These are phyloP conservation scores for Elymus sibiricus DNA, from an alignment of 176 grass and related monocot species.

Conservation along the genomic window DNA sequence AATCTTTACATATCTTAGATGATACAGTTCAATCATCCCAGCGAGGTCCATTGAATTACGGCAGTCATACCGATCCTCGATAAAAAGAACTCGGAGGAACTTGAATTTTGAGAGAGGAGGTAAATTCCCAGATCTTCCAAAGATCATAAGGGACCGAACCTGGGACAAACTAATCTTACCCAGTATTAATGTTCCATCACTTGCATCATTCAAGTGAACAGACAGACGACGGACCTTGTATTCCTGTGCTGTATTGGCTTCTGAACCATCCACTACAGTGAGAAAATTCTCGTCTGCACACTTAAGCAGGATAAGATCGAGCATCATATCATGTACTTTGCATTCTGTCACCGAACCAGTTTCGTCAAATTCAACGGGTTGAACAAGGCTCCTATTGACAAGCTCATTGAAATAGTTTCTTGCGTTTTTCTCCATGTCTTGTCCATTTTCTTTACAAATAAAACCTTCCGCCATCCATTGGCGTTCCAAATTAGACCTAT, in stretches of 20 bases:
- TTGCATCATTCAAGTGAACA: neutral
- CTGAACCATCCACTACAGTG: neutral
- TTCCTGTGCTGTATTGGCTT: neutral
- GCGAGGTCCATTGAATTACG: too few species aligned
- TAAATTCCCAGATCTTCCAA: neutral
- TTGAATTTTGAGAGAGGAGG: neutral
- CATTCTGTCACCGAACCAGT: neutral
- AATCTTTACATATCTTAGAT: too few species aligned
- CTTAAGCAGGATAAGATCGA: neutral
- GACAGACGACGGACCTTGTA: neutral
- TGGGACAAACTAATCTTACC: neutral
- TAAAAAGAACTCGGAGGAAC: neutral
- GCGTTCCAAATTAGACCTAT: neutral
- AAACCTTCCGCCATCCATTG: neutral
- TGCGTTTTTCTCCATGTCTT: neutral
- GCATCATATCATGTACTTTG: neutral
- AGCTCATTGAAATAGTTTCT: neutral
- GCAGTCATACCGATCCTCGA: fast-evolving
- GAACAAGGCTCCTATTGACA: neutral
- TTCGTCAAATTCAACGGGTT: neutral
- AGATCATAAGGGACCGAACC: neutral
- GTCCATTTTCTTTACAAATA: neutral
- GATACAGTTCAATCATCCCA: too few species aligned
- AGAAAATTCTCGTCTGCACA: neutral
- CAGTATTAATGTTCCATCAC: neutral